These are phyloP conservation scores for Ganoderma meredithae DNA, from an alignment of 1,284 basidiomycete species.

Conservation along the genomic window DNA sequence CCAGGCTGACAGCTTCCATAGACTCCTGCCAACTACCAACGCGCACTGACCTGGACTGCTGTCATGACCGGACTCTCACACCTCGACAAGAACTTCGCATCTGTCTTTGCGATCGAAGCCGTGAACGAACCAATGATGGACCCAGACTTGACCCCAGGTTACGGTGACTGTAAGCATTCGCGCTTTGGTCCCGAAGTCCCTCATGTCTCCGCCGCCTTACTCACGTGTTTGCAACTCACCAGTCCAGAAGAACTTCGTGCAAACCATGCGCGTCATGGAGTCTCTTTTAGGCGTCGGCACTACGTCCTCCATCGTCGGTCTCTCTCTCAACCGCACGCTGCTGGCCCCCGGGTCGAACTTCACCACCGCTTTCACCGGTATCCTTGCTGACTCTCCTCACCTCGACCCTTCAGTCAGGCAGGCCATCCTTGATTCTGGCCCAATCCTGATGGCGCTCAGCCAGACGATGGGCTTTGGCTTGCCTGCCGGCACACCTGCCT, in stretches of 20 bases:
- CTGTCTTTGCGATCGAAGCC: not conserved
- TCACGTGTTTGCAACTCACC: slow-evolving; percentile 5
- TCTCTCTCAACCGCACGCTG: not conserved
- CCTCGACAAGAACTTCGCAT: not conserved
- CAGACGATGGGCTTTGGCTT: not conserved
- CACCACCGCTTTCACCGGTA: not conserved
- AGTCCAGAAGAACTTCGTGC: slow-evolving; percentile 79
- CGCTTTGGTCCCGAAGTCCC: not conserved
- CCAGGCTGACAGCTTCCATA: not conserved
- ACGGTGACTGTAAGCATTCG: not conserved
- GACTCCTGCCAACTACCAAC: not conserved
- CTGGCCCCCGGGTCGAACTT: not conserved
- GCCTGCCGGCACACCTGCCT: not conserved
- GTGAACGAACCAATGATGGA: not conserved
- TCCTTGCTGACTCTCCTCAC: not conserved
- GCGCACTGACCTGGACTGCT: not conserved
- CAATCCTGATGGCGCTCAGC: not conserved
- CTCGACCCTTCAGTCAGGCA: not conserved
- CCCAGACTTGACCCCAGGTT: not conserved
- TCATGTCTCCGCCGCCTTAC: not conserved
- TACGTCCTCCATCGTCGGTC: not conserved
- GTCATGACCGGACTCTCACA: not conserved
- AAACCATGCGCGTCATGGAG: slow-evolving; percentile 71
- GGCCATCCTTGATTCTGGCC: not conserved
- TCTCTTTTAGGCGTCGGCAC: slow-evolving; percentile 70